Evolutionary conservation across 768 basidiomycete genomes (phyloP).

Genomic region (Serpula lacrymans): DNA sequence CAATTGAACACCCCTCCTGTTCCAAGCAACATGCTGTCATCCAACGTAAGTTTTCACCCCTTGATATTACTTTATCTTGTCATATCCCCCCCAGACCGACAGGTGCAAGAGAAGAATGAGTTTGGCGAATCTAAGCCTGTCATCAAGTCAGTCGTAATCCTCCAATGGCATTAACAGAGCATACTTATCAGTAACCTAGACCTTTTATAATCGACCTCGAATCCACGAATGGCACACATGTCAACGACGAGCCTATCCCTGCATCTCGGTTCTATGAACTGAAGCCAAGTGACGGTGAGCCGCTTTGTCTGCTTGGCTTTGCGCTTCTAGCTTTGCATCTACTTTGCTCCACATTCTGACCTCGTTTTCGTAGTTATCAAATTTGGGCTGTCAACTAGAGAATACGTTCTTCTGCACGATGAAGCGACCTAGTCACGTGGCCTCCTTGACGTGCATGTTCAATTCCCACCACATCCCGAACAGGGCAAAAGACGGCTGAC

Average conservation of each 20-base stretch:
- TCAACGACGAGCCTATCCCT: slow-evolving; percentile 86
- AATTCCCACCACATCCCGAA: too few relatives aligned
- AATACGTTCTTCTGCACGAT: slow-evolving; percentile 85
- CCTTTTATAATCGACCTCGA: slow-evolving; percentile 98
- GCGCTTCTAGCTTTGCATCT: neutral
- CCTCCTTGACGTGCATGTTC: too few relatives aligned
- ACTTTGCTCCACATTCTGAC: slow-evolving; percentile 10
- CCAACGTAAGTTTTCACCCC: slow-evolving; percentile 60
- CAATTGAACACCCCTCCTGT: slow-evolving; percentile 93
- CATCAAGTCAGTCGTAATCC: slow-evolving; percentile 65
- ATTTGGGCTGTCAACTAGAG: slow-evolving; percentile 75
- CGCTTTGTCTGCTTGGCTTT: slow-evolving; percentile 5
- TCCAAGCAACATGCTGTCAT: slow-evolving; percentile 98
- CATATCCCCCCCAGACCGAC: slow-evolving; percentile 54
- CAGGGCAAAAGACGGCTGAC: too few relatives aligned
- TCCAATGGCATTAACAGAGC: slow-evolving; percentile 5
- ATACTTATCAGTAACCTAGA: slow-evolving; percentile 37
- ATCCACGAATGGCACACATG: slow-evolving; percentile 94
- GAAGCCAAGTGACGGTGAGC: slow-evolving; percentile 71
- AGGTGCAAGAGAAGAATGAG: slow-evolving; percentile 84
- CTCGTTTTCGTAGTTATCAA: slow-evolving; percentile 66
- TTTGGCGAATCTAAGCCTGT: slow-evolving; percentile 73
- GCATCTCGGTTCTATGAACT: slow-evolving; percentile 85
- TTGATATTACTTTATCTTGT: slow-evolving; percentile 6
- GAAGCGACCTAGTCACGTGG: slow-evolving; percentile 58